phyloP scores from a whole-genome alignment of 2,329 filamentous ascomycete genomes.

The Emericellopsis cladophorae region DNA sequence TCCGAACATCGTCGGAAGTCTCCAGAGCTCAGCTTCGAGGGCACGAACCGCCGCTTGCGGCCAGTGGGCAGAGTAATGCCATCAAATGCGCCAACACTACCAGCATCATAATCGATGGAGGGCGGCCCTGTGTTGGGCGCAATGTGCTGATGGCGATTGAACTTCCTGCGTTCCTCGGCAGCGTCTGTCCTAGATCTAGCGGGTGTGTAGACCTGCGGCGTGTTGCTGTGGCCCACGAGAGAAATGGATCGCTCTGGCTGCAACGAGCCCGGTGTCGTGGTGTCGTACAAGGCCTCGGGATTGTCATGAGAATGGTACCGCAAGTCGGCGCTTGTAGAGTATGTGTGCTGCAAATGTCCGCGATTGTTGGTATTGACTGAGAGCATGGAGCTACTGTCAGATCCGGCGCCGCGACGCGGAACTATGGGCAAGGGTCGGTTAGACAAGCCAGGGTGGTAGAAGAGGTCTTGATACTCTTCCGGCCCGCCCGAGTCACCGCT shows the following conservation, averaged over 20 bases:
- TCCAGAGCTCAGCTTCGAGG: constrained; percentile 64
- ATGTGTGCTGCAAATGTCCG: constrained; percentile 1
- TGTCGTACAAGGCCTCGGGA: constrained; percentile 38
- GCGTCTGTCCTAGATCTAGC: constrained; percentile 90
- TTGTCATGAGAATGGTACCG: constrained; percentile 21
- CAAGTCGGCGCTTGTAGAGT: constrained; percentile 2
- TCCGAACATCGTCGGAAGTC: constrained; percentile 80
- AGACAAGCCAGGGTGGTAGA: constrained; percentile 77
- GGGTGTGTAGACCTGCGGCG: constrained; percentile 68
- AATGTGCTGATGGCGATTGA: constrained; percentile 32
- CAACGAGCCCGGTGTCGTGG: constrained; percentile 19
- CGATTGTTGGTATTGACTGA: constrained; percentile 27
- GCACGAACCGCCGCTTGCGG: constrained; percentile 72
- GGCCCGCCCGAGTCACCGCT: constrained; percentile 51
- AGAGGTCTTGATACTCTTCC: constrained; percentile 75
- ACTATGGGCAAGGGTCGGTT: constrained; percentile 51
- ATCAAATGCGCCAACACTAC: constrained; percentile 54
- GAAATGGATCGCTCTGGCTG: constrained; percentile 65
- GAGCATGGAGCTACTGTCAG: constrained; percentile 44
- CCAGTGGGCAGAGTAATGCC: constrained; percentile 72
- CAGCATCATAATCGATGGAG: constrained; percentile 45
- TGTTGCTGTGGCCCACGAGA: constrained; percentile 67
- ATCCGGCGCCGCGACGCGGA: constrained; percentile 38
- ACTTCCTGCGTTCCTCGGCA: constrained; percentile 51
- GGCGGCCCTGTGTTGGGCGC: constrained; percentile 36